Percentiles rank a stretch among this genome's conserved stretches.
These are phyloP conservation scores for Globisporangium camurandrum DNA, from an alignment of 352 stramenopile species.

Conservation along the genomic window DNA sequence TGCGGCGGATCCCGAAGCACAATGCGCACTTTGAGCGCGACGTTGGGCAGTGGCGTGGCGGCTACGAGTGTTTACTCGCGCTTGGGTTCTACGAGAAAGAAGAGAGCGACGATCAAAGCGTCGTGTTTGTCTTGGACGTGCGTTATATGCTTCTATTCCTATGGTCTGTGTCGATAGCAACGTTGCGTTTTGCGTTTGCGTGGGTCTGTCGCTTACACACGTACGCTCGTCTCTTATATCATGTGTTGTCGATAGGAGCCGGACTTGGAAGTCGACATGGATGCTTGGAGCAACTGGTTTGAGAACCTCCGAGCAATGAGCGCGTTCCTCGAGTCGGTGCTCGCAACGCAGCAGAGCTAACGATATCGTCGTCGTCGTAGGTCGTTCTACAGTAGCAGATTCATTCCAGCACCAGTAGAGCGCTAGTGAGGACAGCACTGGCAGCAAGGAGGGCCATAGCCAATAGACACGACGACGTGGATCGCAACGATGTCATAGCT, in stretches of 20 bases:
- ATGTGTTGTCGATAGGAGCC: constrained; percentile 45
- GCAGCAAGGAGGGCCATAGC: too few relatives aligned
- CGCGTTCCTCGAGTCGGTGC: constrained; percentile 27
- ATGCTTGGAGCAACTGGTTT: constrained; percentile 80
- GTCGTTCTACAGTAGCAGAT: constrained; percentile 1
- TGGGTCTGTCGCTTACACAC: constrained; percentile 2
- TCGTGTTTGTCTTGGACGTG: constrained; percentile 66
- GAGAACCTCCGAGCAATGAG: constrained; percentile 65
- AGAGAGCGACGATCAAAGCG: constrained; percentile 15
- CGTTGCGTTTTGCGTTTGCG: background rate
- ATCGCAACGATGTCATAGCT: background rate
- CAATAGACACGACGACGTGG: too few relatives aligned
- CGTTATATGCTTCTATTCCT: background rate
- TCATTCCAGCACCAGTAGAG: background rate
- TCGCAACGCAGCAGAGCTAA: constrained; percentile 11
- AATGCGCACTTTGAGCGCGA: constrained; percentile 66
- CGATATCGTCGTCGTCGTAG: too few relatives aligned
- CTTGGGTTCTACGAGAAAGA: constrained; percentile 59
- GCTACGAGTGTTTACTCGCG: constrained; percentile 53
- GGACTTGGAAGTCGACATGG: constrained; percentile 61
- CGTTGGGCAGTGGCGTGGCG: constrained; percentile 54
- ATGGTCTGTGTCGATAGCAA: background rate
- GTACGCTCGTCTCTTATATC: too few relatives aligned
- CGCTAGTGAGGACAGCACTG: background rate
- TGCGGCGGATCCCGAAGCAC: constrained; percentile 65